Base-by-base conservation (phyloP, 768 basidiomycete genomes). In the Hydnum rufescens region DNA sequence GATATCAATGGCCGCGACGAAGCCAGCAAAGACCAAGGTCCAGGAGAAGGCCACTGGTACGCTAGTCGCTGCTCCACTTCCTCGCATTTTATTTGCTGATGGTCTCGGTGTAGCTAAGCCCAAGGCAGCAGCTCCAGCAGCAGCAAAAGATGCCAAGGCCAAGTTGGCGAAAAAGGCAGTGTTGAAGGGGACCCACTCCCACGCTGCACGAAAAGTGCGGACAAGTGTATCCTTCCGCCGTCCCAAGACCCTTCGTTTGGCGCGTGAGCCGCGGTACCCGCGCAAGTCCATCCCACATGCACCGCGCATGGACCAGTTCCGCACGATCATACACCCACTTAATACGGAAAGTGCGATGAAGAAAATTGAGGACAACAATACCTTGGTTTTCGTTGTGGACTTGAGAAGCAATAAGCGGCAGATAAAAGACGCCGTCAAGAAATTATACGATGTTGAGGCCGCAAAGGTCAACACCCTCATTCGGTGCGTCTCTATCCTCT, bases 301-400 rank as follows among this genome's bases (percentile, higher is more conserved):
- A 3, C 88, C 90, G 28, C 72, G 93, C 58, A 89, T 96, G 87
- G 95, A 97, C 64, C 85, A 93, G 68, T 95, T 80, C 75, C 75
- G 89, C 69, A 90, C 86, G 42, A 86, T 96, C 63, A 78, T 88
- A 53, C 83, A 82, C 50, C 86, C 86, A 18, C 66, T 89, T 66
- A 93, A 89, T 78, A 93, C 89, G 16, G 92, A 97, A 68, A 82
- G 78, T 8, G 92, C 93, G 57, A 96, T 97, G 93, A 93, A 96
- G 78, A 95, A 99, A 78, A 99, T 99, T 54, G 93, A 99, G 75
- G 93, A 96, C 68, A 81, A 96, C 75, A 97, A 99, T 70, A 99
- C 95, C 30, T 77, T 97, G 54, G 95, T 99, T 55, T 99, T 97
- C 74, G 81, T 97, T 56, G 90, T 95, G 51, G 92, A 96, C 68